phyloP scores from a whole-genome alignment of 2,329 filamentous ascomycete genomes.

The Phoma sp. region DNA sequence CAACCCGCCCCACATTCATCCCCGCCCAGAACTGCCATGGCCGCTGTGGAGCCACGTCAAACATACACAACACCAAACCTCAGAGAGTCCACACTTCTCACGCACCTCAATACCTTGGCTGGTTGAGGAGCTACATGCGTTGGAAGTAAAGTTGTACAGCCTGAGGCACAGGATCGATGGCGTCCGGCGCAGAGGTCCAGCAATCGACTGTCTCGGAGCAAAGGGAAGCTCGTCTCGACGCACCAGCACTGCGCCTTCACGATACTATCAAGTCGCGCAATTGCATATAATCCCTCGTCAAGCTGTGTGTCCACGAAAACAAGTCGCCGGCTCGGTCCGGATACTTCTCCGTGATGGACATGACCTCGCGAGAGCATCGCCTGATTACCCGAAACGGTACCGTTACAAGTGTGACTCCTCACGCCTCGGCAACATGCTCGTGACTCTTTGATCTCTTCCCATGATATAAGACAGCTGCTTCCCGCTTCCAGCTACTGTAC shows the following conservation, averaged over 20 bases:
- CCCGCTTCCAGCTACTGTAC: not conserved
- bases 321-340: constrained; percentile 18
- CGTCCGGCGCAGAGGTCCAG: not conserved
- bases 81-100: constrained; percentile 6
- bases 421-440: constrained; percentile 11
- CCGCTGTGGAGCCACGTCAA: constrained; percentile 15
- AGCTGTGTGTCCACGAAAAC: constrained; percentile 10
- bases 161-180: not conserved
- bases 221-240: constrained; percentile 2
- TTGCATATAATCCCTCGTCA: constrained; percentile 10
- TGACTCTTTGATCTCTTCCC: constrained; percentile 8
- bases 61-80: constrained; percentile 18
- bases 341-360: constrained; percentile 14
- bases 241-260: not conserved
- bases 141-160: not conserved
- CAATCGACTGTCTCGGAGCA: not conserved
- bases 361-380: constrained; percentile 22
- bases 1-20: constrained; percentile 11
- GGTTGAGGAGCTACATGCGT: not conserved
- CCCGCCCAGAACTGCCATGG: constrained; percentile 14
- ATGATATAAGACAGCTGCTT: constrained; percentile 6
- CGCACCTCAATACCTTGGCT: constrained; percentile 11
- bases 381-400: constrained; percentile 20
- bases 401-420: constrained; percentile 14
- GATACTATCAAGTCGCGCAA: constrained; percentile 16